Conservation (phyloP, 495 filamentous ascomycete species). For the Penicillium chermesinum region DNA sequence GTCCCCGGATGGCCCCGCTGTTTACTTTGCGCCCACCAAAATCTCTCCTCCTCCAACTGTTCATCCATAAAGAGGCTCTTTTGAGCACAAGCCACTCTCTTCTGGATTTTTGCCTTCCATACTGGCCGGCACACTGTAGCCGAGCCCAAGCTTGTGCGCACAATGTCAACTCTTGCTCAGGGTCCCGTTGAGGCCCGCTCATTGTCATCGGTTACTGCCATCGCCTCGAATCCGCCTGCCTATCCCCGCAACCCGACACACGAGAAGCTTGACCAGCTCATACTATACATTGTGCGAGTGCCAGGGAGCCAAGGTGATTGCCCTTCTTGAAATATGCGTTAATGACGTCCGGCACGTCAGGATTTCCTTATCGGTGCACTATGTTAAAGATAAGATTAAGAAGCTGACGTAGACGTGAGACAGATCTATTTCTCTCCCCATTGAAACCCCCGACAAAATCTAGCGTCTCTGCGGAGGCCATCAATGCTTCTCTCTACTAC, state of each 20-base stretch:
- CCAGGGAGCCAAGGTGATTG: constrained; percentile 79
- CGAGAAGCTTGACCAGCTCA: constrained; percentile 58
- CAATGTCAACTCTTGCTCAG: constrained; percentile 19
- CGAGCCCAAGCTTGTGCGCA: constrained; percentile 20
- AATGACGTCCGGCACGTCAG: neutral
- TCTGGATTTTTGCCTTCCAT: constrained; percentile 5
- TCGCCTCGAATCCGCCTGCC: constrained; percentile 81
- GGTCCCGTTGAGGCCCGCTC: constrained; percentile 72
- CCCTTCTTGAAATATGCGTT: neutral
- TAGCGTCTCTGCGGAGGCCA: constrained; percentile 80
- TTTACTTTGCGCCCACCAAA: neutral
- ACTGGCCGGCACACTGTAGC: constrained; percentile 26
- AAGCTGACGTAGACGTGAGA: constrained; percentile 11
- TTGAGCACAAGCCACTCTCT: neutral
- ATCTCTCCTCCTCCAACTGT: neutral
- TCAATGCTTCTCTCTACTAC: constrained; percentile 85
- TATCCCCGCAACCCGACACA: constrained; percentile 73
- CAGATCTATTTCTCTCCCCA: constrained; percentile 92
- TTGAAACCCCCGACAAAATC: constrained; percentile 75
- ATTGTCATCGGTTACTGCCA: constrained; percentile 67
- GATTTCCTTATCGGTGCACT: neutral
- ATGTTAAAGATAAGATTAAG: constrained; percentile 7
- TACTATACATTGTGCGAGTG: constrained; percentile 86
- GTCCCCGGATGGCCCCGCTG: constrained; percentile 3
- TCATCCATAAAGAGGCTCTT: neutral